These are phyloP conservation scores for Globisporangium nagaii DNA, from an alignment of 352 stramenopile genomes.

Conservation along the genomic window DNA sequence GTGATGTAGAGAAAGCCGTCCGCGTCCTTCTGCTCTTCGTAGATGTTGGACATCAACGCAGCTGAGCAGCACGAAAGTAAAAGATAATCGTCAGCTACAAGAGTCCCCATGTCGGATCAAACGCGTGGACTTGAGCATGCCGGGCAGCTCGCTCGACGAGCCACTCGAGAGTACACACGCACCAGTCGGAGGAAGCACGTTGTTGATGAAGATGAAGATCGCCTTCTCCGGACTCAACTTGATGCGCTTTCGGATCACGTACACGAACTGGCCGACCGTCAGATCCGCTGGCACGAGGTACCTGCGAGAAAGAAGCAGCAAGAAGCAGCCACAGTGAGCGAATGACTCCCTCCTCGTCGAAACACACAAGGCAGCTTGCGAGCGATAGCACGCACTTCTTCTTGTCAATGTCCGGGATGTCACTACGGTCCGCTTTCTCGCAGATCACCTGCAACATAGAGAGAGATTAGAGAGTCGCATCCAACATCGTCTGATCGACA, in stretches of 20 bases:
- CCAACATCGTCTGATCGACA: background rate
- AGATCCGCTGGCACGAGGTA: slow-evolving; percentile 97
- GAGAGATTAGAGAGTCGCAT: background rate
- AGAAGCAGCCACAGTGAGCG: background rate
- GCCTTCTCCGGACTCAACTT: slow-evolving; percentile 96
- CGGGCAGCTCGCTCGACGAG: background rate
- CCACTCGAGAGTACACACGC: slow-evolving; percentile 4
- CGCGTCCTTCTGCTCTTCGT: slow-evolving; percentile 99
- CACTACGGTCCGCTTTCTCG: slow-evolving; percentile 94
- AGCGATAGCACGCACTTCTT: slow-evolving; percentile 88
- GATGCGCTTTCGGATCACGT: slow-evolving; percentile 99
- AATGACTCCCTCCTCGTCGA: too few relatives aligned
- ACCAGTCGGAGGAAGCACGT: slow-evolving; percentile 95
- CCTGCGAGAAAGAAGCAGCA: too few relatives aligned
- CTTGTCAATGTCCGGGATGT: slow-evolving; percentile 99
- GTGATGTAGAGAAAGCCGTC: slow-evolving; percentile 99
- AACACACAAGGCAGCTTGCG: background rate
- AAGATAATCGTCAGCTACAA: background rate
- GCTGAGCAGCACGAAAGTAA: slow-evolving; percentile 27
- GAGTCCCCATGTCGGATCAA: too few relatives aligned
- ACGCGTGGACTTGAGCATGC: background rate
- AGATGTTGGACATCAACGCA: slow-evolving; percentile 99
- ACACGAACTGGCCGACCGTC: slow-evolving; percentile 98
- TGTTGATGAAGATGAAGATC: slow-evolving; percentile 99
- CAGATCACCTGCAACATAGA: slow-evolving; percentile 67